A percentile compares a stretch with the other conserved stretches of the same genome.
Evolutionary conservation across 768 basidiomycete species (phyloP).

Genomic region (Tremella fuciformis): DNA sequence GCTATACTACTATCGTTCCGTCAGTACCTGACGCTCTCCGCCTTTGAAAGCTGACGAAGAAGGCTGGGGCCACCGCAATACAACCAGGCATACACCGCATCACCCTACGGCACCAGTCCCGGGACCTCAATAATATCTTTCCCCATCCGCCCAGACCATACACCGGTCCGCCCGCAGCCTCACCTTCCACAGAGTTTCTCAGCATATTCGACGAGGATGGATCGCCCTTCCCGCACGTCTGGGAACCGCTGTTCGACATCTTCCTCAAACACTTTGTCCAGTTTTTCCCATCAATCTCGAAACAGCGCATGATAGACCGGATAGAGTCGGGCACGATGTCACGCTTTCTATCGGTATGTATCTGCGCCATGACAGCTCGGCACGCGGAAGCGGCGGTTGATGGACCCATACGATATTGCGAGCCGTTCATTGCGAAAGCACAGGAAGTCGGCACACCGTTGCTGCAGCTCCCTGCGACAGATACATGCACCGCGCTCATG

Average conservation of each 20-base stretch:
- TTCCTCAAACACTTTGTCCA: slow-evolving; percentile 40
- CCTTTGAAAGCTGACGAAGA: slow-evolving; percentile 13
- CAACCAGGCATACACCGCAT: slow-evolving; percentile 48
- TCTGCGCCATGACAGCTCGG: slow-evolving; percentile 38
- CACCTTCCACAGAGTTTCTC: neutral
- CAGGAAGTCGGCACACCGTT: slow-evolving; percentile 40
- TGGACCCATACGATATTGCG: slow-evolving; percentile 25
- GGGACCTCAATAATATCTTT: slow-evolving; percentile 2
- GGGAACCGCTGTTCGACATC: slow-evolving; percentile 35
- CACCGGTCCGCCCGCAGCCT: slow-evolving; percentile 9
- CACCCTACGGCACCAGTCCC: slow-evolving; percentile 39
- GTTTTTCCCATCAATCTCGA: slow-evolving; percentile 35
- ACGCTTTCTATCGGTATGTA: slow-evolving; percentile 34
- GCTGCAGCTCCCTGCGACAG: slow-evolving; percentile 41
- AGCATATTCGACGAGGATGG: slow-evolving; percentile 33
- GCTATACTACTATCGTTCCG: slow-evolving; percentile 43
- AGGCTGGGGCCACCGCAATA: slow-evolving; percentile 24
- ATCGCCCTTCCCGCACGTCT: slow-evolving; percentile 36
- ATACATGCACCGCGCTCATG: slow-evolving; percentile 39
- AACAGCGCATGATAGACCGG: slow-evolving; percentile 27
- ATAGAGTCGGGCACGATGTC: slow-evolving; percentile 42
- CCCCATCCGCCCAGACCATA: slow-evolving; percentile 16
- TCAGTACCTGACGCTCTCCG: slow-evolving; percentile 15
- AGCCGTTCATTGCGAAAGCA: slow-evolving; percentile 45
- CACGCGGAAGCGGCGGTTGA: slow-evolving; percentile 12